Evolutionary conservation across 306 rosid genomes (phyloP), one percentile per base, ranked within the genome.

Genomic region (Acacia melanoxylon): DNA sequence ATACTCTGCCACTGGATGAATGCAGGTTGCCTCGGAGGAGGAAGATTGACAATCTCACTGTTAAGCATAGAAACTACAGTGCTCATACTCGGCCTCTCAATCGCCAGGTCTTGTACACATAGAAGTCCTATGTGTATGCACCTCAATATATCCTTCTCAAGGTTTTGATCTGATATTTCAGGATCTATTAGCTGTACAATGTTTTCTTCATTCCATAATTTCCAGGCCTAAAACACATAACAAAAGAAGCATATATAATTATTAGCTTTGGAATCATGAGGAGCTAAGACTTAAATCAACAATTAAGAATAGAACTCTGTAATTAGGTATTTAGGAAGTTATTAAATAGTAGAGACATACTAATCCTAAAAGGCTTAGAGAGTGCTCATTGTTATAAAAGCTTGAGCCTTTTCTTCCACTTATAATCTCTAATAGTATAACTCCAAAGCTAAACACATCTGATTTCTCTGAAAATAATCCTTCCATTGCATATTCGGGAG

Each of bases 141-240:
- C 41, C 41, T 37, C 8, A 37, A 37, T 37, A 37, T 6, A 37
- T 37, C 41, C 41, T 37, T 37, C 41, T 37, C 41, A 8, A 37
- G 8, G 8, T 37, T 37, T 5, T 37, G 41, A 37, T 37, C 8
- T 37, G 41, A 54, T 13, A 77, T 65, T 33, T 24, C 61, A 19
- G 27, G 66, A 54, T 81, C 83, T 65, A 81, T 72, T 56, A 81
- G 12, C 16, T 37, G 4, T 73, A 27, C 15, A 42, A 72, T 63
- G 24, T 81, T 77, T 12, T 16, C 70, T 33, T 81, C 82, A 5
- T 1, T 71, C 87, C 85, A 81, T 33, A 69, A 71, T 52, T n/a
- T 63, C 87, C 85, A 85, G 3, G 66, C 66, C 66, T 59, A 24
- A 59, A 10, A 24, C 14, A 24, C 40, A 35, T 0, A 35, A 35